These are phyloP conservation scores for Apiotrichum akiyoshidainum DNA, from an alignment of 1,284 basidiomycete species.

Conservation along the genomic window DNA sequence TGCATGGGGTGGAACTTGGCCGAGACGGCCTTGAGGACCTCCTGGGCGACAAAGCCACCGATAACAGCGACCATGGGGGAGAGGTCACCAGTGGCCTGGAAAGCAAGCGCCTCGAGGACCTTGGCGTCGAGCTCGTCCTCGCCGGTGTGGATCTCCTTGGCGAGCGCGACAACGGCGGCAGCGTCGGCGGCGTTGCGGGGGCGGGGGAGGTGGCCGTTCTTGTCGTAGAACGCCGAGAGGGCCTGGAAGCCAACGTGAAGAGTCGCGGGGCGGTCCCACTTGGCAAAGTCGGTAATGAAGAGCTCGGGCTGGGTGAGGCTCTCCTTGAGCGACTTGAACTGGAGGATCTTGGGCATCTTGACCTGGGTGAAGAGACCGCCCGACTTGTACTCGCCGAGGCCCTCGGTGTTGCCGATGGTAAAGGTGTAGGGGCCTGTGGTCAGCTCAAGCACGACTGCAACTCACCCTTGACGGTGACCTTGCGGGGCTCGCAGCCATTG, in stretches of 20 bases:
- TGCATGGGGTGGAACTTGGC: slow-evolving; percentile 98
- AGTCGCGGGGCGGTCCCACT: slow-evolving; percentile 87
- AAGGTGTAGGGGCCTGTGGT: slow-evolving; percentile 83
- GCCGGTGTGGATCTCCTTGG: slow-evolving; percentile 64
- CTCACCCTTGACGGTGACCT: slow-evolving; percentile 80
- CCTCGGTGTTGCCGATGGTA: slow-evolving; percentile 82
- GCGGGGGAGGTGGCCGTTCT: slow-evolving; percentile 69
- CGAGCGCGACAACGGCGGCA: slow-evolving; percentile 63
- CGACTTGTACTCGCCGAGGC: slow-evolving; percentile 71
- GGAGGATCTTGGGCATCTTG: slow-evolving; percentile 95
- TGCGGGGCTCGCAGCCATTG: slow-evolving; percentile 86
- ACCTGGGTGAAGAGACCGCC: slow-evolving; percentile 98
- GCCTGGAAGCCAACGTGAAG: slow-evolving; percentile 96
- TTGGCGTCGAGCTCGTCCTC: slow-evolving; percentile 73
- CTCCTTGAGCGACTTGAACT: slow-evolving; percentile 92
- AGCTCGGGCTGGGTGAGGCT: slow-evolving; percentile 78
- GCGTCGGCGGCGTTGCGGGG: slow-evolving; percentile 85
- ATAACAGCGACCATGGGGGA: slow-evolving; percentile 90
- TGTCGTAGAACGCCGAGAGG: slow-evolving; percentile 72
- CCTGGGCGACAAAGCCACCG: slow-evolving; percentile 97
- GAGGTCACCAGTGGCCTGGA: slow-evolving; percentile 89
- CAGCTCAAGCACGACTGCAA: slow-evolving; percentile 5
- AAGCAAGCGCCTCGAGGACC: slow-evolving; percentile 77
- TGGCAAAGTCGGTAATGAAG: slow-evolving; percentile 96
- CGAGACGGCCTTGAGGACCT: slow-evolving; percentile 94